Evolutionary conservation across 768 basidiomycete species (phyloP).

Genomic region (Collybia mongolica): DNA sequence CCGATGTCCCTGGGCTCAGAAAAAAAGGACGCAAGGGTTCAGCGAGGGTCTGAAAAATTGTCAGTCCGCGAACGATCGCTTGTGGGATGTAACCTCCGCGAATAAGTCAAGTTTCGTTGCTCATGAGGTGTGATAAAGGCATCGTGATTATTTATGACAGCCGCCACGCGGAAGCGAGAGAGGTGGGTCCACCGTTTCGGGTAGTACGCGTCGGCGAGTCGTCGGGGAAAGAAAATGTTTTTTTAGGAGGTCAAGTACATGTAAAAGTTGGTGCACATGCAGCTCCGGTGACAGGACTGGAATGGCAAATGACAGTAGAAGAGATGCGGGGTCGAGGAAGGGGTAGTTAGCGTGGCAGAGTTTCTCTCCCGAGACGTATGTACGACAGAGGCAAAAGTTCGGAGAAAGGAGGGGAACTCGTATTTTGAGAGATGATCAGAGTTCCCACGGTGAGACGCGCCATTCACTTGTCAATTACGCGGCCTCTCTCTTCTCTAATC

Average conservation of each 20-base stretch:
- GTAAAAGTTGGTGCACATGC: slow-evolving; percentile 2
- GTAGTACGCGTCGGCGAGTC: slow-evolving; percentile 28
- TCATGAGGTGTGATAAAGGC: background rate
- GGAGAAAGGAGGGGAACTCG: slow-evolving; percentile 25
- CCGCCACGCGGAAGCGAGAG: slow-evolving; percentile 2
- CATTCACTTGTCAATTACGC: slow-evolving; percentile 39
- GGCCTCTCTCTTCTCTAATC: slow-evolving; percentile 29
- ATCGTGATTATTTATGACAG: slow-evolving; percentile 5
- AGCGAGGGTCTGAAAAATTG: background rate
- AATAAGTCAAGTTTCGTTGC: too few species aligned
- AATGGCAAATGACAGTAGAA: slow-evolving; percentile 7
- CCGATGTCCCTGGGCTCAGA: background rate
- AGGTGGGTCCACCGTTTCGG: slow-evolving; percentile 12
- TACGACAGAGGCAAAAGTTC: slow-evolving; percentile 33
- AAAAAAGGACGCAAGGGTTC: background rate
- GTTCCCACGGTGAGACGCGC: slow-evolving; percentile 42
- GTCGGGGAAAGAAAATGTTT: slow-evolving; percentile 40
- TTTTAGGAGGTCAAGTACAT: slow-evolving; percentile 34
- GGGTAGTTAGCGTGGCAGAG: slow-evolving; percentile 1
- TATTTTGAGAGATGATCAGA: slow-evolving; percentile 11
- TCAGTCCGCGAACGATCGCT: background rate
- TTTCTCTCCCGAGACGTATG: background rate
- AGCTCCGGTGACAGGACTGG: slow-evolving; percentile 6
- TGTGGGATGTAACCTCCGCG: background rate
- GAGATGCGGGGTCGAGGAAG: slow-evolving; percentile 8